Base-by-base conservation (phyloP, 2,329 filamentous ascomycete genomes). In the Ophiosphaerella narmari region DNA sequence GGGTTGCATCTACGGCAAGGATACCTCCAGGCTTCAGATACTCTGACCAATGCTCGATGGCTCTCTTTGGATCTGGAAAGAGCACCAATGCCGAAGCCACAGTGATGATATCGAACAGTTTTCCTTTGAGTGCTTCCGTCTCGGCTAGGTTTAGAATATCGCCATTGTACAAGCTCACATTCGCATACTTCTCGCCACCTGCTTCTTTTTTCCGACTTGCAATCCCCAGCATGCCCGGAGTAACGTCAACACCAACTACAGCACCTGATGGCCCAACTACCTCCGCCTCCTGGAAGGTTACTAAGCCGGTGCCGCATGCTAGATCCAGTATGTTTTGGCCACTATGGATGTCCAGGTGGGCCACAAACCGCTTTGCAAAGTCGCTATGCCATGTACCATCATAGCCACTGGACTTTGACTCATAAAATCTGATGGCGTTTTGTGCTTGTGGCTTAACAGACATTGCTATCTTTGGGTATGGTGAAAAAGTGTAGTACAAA, bases 301-400 rank as follows among this genome's bases (percentile, higher is more conserved):
- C 62, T 0, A 78, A 68, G 5, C 77, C 77, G 5, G 77, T 79
- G 4, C 77, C 76, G 51, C 75, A 78, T 5, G 76, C 77, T 13
- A 79, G 64, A 46, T 79, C 77, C 11, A 79, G 69, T n/a, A 79
- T 59, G 18, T 69, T 49, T 43, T 77, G 69, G 23, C 75, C 75
- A 11, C 69, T 61, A n/a, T 60, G 46, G 29, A 72, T 59, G 13
- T 63, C 43, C 14, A 72, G 24, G 26, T 67, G 52, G 21, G 72
- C 63, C 7, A 72, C 57, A 50, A 77, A 74, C 26, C 75, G 68
- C 26, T 55, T 60, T 2, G 74, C 72, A 47, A 77, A 76, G 26
- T 67, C 60, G 13, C 62, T 62, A 50, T 78, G 77, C 68, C 71
- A 75, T n/a, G 70, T 73, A 26, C 71, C 59, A 39, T 78, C 74